A percentile compares a stretch with the other conserved stretches of the same genome.
These are phyloP conservation scores for Akanthomyces muscarius DNA, from an alignment of 2,329 filamentous ascomycete genomes.

Conservation along the genomic window DNA sequence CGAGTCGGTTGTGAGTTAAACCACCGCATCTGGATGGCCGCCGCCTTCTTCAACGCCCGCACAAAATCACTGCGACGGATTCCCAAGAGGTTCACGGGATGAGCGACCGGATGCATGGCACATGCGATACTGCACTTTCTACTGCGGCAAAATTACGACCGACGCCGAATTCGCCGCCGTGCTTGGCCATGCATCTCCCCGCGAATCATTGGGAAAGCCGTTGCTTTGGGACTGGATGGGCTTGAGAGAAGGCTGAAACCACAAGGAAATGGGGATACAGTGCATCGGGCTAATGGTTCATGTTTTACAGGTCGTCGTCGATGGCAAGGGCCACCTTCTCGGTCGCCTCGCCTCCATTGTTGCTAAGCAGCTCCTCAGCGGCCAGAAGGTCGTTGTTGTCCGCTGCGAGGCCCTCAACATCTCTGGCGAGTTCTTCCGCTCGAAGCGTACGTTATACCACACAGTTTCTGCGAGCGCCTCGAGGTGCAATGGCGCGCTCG, in stretches of 20 bases:
- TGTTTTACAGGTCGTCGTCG: constrained; percentile 78
- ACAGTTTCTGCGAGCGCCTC: not conserved
- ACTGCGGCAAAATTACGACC: not conserved
- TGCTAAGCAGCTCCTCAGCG: constrained; percentile 97
- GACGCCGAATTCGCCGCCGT: not conserved
- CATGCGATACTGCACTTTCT: not conserved
- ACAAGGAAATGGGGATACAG: not conserved
- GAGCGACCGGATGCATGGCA: constrained; percentile 4
- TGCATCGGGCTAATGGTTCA: constrained; percentile 22
- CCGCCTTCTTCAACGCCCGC: not conserved
- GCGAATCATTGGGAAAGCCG: not conserved
- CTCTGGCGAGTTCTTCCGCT: constrained; percentile 99
- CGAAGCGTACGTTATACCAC: constrained; percentile 80
- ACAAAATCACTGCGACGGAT: constrained; percentile 7
- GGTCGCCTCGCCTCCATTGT: constrained; percentile 97
- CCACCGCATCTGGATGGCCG: not conserved
- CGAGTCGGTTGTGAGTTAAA: constrained; percentile 63
- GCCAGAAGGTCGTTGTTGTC: constrained; percentile 99
- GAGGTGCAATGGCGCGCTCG: constrained; percentile 18
- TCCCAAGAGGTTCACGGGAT: not conserved
- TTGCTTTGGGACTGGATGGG: not conserved
- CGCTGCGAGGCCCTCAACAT: constrained; percentile 99
- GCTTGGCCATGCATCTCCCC: not conserved
- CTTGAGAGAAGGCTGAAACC: not conserved
- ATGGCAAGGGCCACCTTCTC: constrained; percentile 99